Percentiles rank a stretch among this genome's conserved stretches.
phyloP scores from a whole-genome alignment of 768 basidiomycete species.

The Ephemerocybe angulata region DNA sequence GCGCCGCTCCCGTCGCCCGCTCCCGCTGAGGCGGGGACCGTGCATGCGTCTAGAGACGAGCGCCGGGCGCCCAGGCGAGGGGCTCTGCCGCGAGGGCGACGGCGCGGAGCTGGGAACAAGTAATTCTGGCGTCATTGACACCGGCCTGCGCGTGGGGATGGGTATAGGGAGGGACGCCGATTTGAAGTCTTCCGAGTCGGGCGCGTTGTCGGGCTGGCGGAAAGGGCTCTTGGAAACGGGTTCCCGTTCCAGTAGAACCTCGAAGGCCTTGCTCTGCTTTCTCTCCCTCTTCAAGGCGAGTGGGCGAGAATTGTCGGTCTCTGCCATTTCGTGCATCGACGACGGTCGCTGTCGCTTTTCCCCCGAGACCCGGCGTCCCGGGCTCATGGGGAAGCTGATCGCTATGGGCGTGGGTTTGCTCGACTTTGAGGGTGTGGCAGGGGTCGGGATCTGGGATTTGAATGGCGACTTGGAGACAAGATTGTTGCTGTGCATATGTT shows the following conservation, averaged over 20 bases:
- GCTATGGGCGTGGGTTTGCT: constrained; percentile 28
- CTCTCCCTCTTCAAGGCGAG: constrained; percentile 68
- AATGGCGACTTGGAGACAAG: constrained; percentile 87
- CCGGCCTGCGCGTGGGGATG: not conserved
- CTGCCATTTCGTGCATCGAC: constrained; percentile 67
- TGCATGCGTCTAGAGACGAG: constrained; percentile 71
- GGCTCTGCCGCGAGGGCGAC: constrained; percentile 20
- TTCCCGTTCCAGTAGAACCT: constrained; percentile 70
- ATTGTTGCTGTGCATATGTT: constrained; percentile 70
- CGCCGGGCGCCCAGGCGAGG: constrained; percentile 61
- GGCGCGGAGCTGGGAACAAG: constrained; percentile 17
- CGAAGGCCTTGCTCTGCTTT: constrained; percentile 70
- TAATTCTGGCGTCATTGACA: constrained; percentile 10
- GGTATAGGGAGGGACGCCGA: constrained; percentile 20
- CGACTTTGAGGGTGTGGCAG: constrained; percentile 37
- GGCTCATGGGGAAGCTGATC: constrained; percentile 30
- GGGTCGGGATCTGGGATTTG: constrained; percentile 60
- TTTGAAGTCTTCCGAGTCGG: constrained; percentile 26
- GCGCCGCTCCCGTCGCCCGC: constrained; percentile 49
- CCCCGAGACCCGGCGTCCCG: constrained; percentile 58
- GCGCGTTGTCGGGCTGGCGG: constrained; percentile 30
- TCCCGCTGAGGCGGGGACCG: constrained; percentile 64
- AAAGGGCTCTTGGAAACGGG: constrained; percentile 85
- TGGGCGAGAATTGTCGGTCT: constrained; percentile 66
- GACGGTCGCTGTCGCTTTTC: constrained; percentile 74